These are phyloP conservation scores for Trypanosoma lewisi DNA, from an alignment of 208 protist genomes.

Conservation along the genomic window DNA sequence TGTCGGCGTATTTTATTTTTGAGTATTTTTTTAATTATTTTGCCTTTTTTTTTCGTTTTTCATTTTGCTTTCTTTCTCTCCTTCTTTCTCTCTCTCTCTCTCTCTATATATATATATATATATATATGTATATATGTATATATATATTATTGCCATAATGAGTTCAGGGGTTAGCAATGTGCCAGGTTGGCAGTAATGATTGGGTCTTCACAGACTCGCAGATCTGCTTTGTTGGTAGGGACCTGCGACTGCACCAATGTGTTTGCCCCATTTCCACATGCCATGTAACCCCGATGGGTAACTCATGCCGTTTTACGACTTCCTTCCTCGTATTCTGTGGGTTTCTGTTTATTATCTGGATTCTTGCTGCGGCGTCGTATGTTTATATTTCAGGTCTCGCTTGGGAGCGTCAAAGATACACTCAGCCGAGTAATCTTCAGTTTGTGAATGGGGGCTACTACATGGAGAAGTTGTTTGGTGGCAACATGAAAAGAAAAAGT, in stretches of 20 bases:
- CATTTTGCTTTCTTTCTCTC: no score
- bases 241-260: constrained; percentile 66
- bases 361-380: constrained; percentile 62
- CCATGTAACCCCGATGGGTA: constrained; percentile 27
- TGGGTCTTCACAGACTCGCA: constrained; percentile 76
- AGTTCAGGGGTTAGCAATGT: constrained; percentile 41
- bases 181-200: constrained; percentile 39
- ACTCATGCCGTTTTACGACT: constrained; percentile 56
- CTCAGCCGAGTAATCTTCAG: constrained; percentile 23
- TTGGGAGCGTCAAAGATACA: constrained; percentile 38
- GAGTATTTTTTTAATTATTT: no score
- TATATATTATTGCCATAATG: no score
- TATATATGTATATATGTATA: neutral
- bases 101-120: neutral
- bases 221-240: constrained; percentile 63
- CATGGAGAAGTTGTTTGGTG: constrained; percentile 77
- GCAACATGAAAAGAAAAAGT: constrained; percentile 13
- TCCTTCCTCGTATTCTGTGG: constrained; percentile 55
- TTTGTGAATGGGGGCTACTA: constrained; percentile 58
- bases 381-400: constrained; percentile 60
- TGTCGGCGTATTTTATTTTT: no score
- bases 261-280: constrained; percentile 78
- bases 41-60: no score
- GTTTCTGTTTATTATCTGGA: constrained; percentile 60
- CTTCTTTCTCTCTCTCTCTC: no score